Evolutionary conservation across 1,139 yeast genomes (phyloP).

Genomic region (Hansenula sp.): DNA sequence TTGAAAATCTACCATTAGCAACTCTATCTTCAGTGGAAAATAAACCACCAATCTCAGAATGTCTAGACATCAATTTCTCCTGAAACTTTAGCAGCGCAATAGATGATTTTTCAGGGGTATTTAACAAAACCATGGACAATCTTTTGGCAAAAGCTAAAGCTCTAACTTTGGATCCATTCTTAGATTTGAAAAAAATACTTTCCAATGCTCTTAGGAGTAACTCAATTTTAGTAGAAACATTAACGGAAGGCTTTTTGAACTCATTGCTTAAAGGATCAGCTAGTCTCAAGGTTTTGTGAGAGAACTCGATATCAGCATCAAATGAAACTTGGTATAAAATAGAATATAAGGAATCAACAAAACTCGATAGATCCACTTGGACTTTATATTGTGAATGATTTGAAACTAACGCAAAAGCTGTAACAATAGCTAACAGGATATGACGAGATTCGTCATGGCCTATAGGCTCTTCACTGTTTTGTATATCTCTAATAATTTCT

Average conservation of each 20-base stretch:
- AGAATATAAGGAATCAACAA: slow-evolving; percentile 69
- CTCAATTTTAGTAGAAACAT: slow-evolving; percentile 87
- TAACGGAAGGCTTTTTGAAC: slow-evolving; percentile 62
- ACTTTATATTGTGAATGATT: slow-evolving; percentile 69
- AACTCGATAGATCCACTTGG: slow-evolving; percentile 62
- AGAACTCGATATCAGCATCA: slow-evolving; percentile 82
- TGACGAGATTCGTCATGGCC: slow-evolving; percentile 45
- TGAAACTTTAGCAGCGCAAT: slow-evolving; percentile 73
- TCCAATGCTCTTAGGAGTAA: slow-evolving; percentile 75
- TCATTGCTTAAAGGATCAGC: slow-evolving; percentile 64
- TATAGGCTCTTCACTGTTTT: slow-evolving; percentile 33
- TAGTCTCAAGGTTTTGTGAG: slow-evolving; percentile 74
- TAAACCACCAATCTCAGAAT: slow-evolving; percentile 66
- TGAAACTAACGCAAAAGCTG: slow-evolving; percentile 82
- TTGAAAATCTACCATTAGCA: slow-evolving; percentile 68
- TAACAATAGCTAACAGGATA: slow-evolving; percentile 75
- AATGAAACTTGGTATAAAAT: slow-evolving; percentile 63
- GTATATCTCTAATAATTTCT: slow-evolving; percentile 64
- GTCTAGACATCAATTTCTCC: slow-evolving; percentile 69
- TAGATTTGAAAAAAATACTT: slow-evolving; percentile 74
- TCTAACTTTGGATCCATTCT: slow-evolving; percentile 65
- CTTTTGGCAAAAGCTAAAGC: slow-evolving; percentile 85
- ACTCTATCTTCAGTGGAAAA: slow-evolving; percentile 88
- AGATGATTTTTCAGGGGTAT: slow-evolving; percentile 85
- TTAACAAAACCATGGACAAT: slow-evolving; percentile 59